These are phyloP conservation scores for Papiliotrema fonsecae DNA, from an alignment of 1,284 basidiomycete genomes.

Conservation along the genomic window DNA sequence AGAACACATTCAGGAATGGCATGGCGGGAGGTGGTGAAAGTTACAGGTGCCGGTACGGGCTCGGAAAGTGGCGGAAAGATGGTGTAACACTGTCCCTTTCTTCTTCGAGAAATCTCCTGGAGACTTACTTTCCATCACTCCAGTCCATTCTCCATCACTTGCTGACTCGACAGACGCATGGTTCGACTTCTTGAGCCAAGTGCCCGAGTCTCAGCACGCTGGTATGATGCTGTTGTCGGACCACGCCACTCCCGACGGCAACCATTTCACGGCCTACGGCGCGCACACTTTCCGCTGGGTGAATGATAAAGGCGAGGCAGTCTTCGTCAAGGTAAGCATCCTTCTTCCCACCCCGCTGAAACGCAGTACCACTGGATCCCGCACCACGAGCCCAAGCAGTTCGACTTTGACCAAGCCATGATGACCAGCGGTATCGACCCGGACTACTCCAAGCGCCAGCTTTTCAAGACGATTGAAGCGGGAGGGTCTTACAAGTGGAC, in stretches of 20 bases:
- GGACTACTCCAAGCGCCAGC: constrained; percentile 46
- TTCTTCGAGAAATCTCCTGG: no score
- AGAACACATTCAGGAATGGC: no score
- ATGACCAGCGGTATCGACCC: constrained; percentile 45
- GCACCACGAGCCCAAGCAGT: constrained; percentile 29
- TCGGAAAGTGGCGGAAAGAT: no score
- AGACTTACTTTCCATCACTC: no score
- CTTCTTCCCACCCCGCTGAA: constrained; percentile 1
- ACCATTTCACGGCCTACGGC: constrained; percentile 35
- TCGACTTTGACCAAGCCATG: constrained; percentile 41
- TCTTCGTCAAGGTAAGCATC: constrained; percentile 24
- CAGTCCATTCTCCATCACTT: no score
- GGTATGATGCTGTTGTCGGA: constrained; percentile 40
- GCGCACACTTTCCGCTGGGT: constrained; percentile 33
- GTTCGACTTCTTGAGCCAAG: constrained; percentile 45
- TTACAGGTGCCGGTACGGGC: no score
- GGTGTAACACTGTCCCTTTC: no score
- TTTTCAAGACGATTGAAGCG: constrained; percentile 48
- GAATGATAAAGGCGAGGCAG: constrained; percentile 22
- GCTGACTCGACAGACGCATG: constrained; percentile 27
- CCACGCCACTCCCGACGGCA: constrained; percentile 37
- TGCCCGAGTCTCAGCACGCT: constrained; percentile 40
- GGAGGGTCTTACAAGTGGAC: constrained; percentile 47
- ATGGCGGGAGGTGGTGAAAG: no score
- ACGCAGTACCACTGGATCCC: constrained; percentile 31